Base-by-base conservation (phyloP, 345 rosid genomes). In the Odontarrhena argentea region DNA sequence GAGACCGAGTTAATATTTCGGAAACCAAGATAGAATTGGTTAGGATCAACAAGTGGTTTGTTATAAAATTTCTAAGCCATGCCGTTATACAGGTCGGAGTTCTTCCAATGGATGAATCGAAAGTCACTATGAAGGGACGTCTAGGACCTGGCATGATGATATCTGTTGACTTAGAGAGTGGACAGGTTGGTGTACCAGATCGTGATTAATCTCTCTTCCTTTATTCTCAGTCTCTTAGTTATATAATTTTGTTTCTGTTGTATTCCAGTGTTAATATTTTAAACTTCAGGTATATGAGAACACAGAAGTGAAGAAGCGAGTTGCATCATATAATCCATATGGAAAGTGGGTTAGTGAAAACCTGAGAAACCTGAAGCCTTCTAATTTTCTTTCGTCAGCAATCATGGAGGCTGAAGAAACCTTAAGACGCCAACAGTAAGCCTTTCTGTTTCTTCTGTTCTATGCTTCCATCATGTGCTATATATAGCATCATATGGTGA, bases 81-180 rank as follows among this genome's bases (percentile, higher is more conserved):
- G 53, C 64, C 36, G 57, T 67, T 43, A 34, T 66, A 72, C 78
- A 94, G 99, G 99, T 94, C 72, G 99, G 99, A 67, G 99, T 94
- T 77, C 50, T 94, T 49, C 97, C 99, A 5, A 83, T 94, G 87
- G 96, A 94, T 76, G 99, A 94, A 79, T 86, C 95, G 49, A 94
- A 89, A 81, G 85, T 94, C 55, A 86, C 73, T 8, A 83, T 84
- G 95, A 94, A 94, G 77, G 99, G 97, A 44, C 92, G 97, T 64
- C 82, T 94, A 45, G 99, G 99, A 56, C 99, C 99, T 37, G 99
- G 99, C 77, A 94, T 94, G 99, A 94, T 94, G 99, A 94, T 94
- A 74, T 55, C 92, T 65, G 99, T 87, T 68, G 97, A 94, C 80
- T 79, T 94, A 78, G 80, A 58, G 40, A 77, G 78, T 79, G 99